Conservation (phyloP, 305 asterid genomes). For the Coffea humblotiana region DNA sequence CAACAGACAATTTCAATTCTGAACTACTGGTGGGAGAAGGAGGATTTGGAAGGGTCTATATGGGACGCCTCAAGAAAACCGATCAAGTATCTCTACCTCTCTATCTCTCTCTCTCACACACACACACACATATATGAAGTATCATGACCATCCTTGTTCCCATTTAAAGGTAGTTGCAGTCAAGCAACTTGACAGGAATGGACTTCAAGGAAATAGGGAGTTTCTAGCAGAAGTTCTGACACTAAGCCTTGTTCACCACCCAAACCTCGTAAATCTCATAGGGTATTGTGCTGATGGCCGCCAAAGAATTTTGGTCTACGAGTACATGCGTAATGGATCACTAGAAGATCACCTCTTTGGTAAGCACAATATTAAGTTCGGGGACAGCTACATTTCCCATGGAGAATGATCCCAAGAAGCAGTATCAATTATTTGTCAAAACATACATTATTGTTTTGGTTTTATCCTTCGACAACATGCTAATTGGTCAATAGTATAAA, state of each 20-base stretch:
- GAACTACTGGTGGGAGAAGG: constrained; percentile 78
- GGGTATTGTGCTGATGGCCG: constrained; percentile 96
- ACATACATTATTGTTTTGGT: not conserved
- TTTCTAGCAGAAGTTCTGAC: constrained; percentile 80
- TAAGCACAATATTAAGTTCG: constrained; percentile 22
- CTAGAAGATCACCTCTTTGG: constrained; percentile 78
- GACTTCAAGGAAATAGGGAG: constrained; percentile 77
- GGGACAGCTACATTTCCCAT: not conserved
- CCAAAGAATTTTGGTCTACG: constrained; percentile 82
- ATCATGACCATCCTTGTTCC: not conserved
- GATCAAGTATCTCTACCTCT: constrained; percentile 47
- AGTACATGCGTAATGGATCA: constrained; percentile 70
- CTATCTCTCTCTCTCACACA: not conserved
- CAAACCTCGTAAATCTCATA: constrained; percentile 68
- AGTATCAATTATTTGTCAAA: not conserved
- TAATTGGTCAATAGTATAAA: not conserved
- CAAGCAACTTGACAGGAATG: constrained; percentile 85
- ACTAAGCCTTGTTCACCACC: constrained; percentile 68
- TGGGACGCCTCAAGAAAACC: constrained; percentile 59
- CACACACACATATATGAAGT: not conserved
- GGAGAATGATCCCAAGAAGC: not conserved
- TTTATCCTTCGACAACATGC: not conserved
- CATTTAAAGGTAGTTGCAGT: constrained; percentile 68
- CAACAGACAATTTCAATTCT: constrained; percentile 76
- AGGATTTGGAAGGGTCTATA: constrained; percentile 86